Evolutionary conservation across 2,329 filamentous ascomycete species (phyloP).

Genomic region (Stachybotrys echinatus): DNA sequence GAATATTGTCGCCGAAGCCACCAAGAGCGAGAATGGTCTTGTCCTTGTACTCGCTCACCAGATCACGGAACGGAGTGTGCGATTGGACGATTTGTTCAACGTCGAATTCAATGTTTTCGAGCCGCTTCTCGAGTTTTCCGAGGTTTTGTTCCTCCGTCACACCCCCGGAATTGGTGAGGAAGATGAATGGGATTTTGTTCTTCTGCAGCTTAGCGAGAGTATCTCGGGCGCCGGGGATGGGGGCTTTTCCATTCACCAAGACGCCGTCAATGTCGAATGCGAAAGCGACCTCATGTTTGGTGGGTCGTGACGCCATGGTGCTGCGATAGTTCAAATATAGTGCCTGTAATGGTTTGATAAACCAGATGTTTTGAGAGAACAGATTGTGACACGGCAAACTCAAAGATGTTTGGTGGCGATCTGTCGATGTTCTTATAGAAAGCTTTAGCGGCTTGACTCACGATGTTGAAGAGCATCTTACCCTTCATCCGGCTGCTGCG

Average conservation of each 20-base stretch:
- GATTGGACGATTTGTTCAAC: slow-evolving; percentile 50
- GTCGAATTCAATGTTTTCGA: slow-evolving; percentile 41
- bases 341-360: too few species aligned
- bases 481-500: too few species aligned
- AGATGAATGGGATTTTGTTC: slow-evolving; percentile 63
- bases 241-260: slow-evolving; percentile 57
- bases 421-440: too few species aligned
- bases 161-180: slow-evolving; percentile 71
- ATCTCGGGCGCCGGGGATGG: slow-evolving; percentile 56
- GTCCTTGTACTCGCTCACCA: slow-evolving; percentile 43
- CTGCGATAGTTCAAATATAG: too few species aligned
- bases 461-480: too few species aligned
- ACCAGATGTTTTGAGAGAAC: too few species aligned
- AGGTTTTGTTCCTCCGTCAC: slow-evolving; percentile 60
- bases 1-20: slow-evolving; percentile 32
- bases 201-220: slow-evolving; percentile 54
- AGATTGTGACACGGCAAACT: too few species aligned
- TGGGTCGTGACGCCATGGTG: too few species aligned
- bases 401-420: too few species aligned
- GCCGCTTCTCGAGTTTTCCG: slow-evolving; percentile 49
- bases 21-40: slow-evolving; percentile 49
- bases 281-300: slow-evolving; percentile 14
- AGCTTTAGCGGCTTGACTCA: too few species aligned
- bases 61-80: slow-evolving; percentile 63
- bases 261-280: slow-evolving; percentile 60